phyloP scores from a whole-genome alignment of 768 basidiomycete genomes.

The Strobilomyces dryophilus region DNA sequence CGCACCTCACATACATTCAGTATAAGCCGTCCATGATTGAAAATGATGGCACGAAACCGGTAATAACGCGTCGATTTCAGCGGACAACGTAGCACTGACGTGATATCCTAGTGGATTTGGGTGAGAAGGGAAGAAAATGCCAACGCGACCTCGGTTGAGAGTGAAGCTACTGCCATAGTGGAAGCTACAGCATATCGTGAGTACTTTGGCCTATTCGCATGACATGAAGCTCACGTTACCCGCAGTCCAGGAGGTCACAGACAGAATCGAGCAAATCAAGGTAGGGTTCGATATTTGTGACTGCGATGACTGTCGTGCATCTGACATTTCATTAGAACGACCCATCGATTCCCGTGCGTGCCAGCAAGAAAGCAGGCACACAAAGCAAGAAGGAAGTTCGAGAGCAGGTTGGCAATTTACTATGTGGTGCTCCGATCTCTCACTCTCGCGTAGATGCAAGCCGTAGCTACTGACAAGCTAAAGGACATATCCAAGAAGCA shows the following conservation, averaged over 20 bases:
- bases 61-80: constrained; percentile 30
- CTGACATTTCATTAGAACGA: constrained; percentile 47
- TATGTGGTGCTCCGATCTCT: neutral
- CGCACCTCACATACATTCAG: constrained; percentile 30
- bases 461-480: constrained; percentile 52
- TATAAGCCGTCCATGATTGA: constrained; percentile 76
- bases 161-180: constrained; percentile 31
- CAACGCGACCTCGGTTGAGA: constrained; percentile 3
- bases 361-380: constrained; percentile 67
- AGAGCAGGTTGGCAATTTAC: constrained; percentile 47
- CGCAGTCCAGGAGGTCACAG: constrained; percentile 55
- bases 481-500: constrained; percentile 55
- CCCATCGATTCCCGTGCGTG: constrained; percentile 56
- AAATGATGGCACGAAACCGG: constrained; percentile 72
- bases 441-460: constrained; percentile 45
- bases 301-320: neutral
- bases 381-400: constrained; percentile 75
- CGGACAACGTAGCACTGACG: neutral
- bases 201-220: constrained; percentile 8
- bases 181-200: constrained; percentile 47
- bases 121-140: constrained; percentile 27
- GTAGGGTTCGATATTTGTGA: constrained; percentile 25
- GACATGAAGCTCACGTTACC: neutral
- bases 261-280: constrained; percentile 58
- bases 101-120: constrained; percentile 61